Percentiles rank a stretch among this genome's conserved stretches.
Conservation (phyloP, 2,329 filamentous ascomycete genomes). For the Aphanocladium album region DNA sequence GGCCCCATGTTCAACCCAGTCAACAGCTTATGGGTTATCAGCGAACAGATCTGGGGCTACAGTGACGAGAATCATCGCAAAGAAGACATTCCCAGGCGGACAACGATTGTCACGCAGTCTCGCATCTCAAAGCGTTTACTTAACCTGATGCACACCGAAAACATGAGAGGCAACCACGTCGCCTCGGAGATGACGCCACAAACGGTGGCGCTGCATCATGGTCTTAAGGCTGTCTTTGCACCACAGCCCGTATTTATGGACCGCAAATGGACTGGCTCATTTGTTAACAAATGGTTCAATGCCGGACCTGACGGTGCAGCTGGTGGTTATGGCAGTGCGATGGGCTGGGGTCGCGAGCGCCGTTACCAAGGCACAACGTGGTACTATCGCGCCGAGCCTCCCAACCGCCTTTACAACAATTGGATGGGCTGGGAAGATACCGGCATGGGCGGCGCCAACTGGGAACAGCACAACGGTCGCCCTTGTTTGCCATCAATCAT, state of each 20-base stretch:
- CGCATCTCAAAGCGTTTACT: constrained; percentile 67
- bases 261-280: constrained; percentile 58
- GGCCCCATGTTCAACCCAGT: constrained; percentile 75
- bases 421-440: constrained; percentile 57
- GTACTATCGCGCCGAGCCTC: constrained; percentile 55
- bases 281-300: constrained; percentile 56
- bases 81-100: constrained; percentile 61
- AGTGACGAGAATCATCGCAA: constrained; percentile 43
- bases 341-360: constrained; percentile 55
- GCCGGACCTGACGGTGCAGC: constrained; percentile 50
- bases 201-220: constrained; percentile 68
- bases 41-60: constrained; percentile 64
- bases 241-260: constrained; percentile 79
- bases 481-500: constrained; percentile 55
- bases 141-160: constrained; percentile 73
- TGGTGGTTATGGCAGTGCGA: constrained; percentile 51
- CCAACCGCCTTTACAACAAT: constrained; percentile 57
- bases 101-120: constrained; percentile 73
- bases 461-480: constrained; percentile 52
- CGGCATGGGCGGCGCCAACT: constrained; percentile 47
- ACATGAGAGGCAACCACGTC: constrained; percentile 67
- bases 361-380: constrained; percentile 55
- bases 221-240: constrained; percentile 71
- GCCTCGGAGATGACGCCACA: constrained; percentile 77
- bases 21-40: constrained; percentile 68